phyloP scores from a whole-genome alignment of 495 filamentous ascomycete species.

The Penicillium silybi region DNA sequence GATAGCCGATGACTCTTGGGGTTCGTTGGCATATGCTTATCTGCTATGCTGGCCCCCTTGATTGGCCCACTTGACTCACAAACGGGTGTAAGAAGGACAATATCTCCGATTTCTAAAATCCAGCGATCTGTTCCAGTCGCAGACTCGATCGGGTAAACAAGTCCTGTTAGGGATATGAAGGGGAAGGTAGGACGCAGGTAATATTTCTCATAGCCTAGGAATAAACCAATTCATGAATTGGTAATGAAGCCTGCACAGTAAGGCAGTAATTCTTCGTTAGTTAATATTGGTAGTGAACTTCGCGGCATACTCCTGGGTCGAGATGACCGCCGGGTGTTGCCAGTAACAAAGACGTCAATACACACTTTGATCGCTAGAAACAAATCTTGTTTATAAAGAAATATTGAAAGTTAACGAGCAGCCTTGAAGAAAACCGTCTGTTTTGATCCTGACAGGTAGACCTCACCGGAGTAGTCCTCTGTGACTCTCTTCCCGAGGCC shows the following conservation, averaged over 20 bases:
- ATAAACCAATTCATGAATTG: neutral
- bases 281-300: too few relatives aligned
- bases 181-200: neutral
- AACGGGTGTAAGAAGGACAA: neutral
- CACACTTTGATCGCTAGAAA: neutral
- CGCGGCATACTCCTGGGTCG: too few relatives aligned
- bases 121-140: neutral
- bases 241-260: too few relatives aligned
- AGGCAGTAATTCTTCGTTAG: neutral
- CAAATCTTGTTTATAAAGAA: too few relatives aligned
- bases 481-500: too few relatives aligned
- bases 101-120: neutral
- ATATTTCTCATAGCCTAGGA: neutral
- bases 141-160: neutral
- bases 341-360: neutral
- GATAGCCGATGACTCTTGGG: neutral
- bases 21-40: conserved; percentile 1
- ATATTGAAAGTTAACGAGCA: too few relatives aligned
- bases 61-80: neutral
- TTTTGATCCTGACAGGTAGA: too few relatives aligned
- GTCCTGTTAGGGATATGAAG: neutral
- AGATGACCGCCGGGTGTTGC: neutral
- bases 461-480: too few relatives aligned
- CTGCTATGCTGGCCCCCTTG: neutral
- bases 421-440: too few relatives aligned